Evolutionary conservation across 805 yeast genomes (phyloP), one percentile per base, ranked within the genome.

Genomic region (Metschnikowia anglica): DNA sequence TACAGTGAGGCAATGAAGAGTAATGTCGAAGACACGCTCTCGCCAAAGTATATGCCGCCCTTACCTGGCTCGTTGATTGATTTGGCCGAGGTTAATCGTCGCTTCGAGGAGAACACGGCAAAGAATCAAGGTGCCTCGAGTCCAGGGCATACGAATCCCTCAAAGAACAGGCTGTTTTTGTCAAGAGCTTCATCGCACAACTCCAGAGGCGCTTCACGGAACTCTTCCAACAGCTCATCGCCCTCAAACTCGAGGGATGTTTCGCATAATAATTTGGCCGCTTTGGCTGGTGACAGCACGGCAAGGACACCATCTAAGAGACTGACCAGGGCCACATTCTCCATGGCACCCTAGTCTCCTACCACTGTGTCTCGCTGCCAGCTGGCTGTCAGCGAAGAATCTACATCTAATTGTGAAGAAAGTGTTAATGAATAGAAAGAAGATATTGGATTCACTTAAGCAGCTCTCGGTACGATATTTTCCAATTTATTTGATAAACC

Each of bases 231-330:
- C 31, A 49, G 49, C 37, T 59, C 76, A 3, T 74, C 80, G 4
- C 78, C 95, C 57, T 93, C 93, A 59, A 86, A 88, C 47, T 82
- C 85, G 42, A 90, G 70, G 54, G 88, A 85, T 1, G 83, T 67
- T 54, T 88, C 96, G 37, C 75, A 72, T 9, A 47, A 37, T 24
- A 52, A 47, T 24, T 46, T 52, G 35, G 29, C 41, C 8, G 43
- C 46, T 4, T 28, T 47, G 26, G 40, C 25, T 5, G 43, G 21
- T 9, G 44, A 40, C 24, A 20, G 30, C 15, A 25, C 13, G 34
- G 29, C 37, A 9, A 21, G 47, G 13, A 20, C 37, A 3, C 34
- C 42, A 25, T n/a, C 37, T 12, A 34, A 37, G 40, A 26, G 48
- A 38, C 28, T 35, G 26, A 29, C 47, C 5, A 49, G 51, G 7